These are phyloP conservation scores for Raddia guianensis DNA, from an alignment of 176 grass and related monocot genomes.

Conservation along the genomic window DNA sequence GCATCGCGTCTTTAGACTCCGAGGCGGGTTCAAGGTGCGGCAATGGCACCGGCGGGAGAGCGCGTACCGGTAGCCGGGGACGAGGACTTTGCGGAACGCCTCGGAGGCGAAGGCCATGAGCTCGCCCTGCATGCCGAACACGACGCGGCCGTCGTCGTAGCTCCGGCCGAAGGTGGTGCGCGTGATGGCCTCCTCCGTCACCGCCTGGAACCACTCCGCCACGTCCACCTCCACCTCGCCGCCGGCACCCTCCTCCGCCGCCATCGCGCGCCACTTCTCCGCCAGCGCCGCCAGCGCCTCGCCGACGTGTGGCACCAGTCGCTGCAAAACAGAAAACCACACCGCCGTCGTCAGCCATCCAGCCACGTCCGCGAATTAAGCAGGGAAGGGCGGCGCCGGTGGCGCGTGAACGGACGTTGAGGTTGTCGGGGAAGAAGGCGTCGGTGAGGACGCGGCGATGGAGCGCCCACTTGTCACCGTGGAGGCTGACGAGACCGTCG, in stretches of 20 bases:
- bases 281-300: conserved; percentile 61
- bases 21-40: background rate
- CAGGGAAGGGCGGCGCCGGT: no score
- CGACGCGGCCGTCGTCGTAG: conserved; percentile 70
- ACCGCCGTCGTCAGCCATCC: background rate
- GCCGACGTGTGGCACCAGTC: conserved; percentile 69
- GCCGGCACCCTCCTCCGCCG: background rate
- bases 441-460: conserved; percentile 71
- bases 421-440: conserved; percentile 78
- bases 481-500: conserved; percentile 80
- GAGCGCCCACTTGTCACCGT: conserved; percentile 81
- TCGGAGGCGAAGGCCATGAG: conserved; percentile 80
- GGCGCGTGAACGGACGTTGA: conserved; percentile 52
- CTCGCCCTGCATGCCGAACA: conserved; percentile 71
- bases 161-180: conserved; percentile 68
- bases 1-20: background rate
- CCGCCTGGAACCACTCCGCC: conserved; percentile 78
- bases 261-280: conserved; percentile 63
- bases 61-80: conserved; percentile 77
- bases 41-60: background rate
- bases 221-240: conserved; percentile 87
- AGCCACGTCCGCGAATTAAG: no score
- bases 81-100: conserved; percentile 87
- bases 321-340: conserved; percentile 47
- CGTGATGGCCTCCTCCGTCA: conserved; percentile 80